phyloP scores from a whole-genome alignment of 164 flowering plant species.

The Tinospora cordifolia region DNA sequence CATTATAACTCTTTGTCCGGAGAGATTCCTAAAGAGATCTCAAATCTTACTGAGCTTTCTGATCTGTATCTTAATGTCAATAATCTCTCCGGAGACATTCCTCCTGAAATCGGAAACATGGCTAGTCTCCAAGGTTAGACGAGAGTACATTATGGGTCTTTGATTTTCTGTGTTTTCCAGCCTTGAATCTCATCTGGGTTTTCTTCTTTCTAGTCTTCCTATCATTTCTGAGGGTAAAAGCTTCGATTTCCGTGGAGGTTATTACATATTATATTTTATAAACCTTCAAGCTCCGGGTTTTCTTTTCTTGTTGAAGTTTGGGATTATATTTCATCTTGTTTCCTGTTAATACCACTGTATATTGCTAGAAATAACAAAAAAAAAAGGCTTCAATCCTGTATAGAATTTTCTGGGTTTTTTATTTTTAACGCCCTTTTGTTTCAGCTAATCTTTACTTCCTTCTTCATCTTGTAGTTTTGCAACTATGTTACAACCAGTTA shows the following conservation, averaged over 20 bases:
- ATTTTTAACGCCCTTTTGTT: neutral
- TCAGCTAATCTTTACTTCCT: conserved; percentile 1
- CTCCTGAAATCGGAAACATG: conserved; percentile 62
- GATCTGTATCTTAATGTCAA: conserved; percentile 90
- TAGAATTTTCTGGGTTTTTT: neutral
- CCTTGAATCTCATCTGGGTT: neutral
- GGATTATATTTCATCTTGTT: neutral
- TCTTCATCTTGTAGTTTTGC: conserved; percentile 54
- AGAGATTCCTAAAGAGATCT: conserved; percentile 70
- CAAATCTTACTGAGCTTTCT: conserved; percentile 48
- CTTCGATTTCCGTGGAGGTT: neutral
- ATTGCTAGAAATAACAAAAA: neutral
- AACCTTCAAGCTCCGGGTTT: neutral
- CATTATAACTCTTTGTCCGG: conserved; percentile 73
- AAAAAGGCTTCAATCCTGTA: neutral
- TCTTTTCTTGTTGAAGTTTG: neutral
- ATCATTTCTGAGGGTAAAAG: neutral
- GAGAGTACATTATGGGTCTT: neutral
- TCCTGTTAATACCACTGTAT: neutral
- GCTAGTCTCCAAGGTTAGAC: conserved; percentile 71
- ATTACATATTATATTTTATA: neutral
- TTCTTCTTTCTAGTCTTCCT: neutral
- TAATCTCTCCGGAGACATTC: conserved; percentile 64
- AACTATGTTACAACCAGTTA: conserved; percentile 77
- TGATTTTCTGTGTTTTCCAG: neutral